phyloP scores from a whole-genome alignment of 2,329 filamentous ascomycete genomes.

The Microthyrium microscopicum region DNA sequence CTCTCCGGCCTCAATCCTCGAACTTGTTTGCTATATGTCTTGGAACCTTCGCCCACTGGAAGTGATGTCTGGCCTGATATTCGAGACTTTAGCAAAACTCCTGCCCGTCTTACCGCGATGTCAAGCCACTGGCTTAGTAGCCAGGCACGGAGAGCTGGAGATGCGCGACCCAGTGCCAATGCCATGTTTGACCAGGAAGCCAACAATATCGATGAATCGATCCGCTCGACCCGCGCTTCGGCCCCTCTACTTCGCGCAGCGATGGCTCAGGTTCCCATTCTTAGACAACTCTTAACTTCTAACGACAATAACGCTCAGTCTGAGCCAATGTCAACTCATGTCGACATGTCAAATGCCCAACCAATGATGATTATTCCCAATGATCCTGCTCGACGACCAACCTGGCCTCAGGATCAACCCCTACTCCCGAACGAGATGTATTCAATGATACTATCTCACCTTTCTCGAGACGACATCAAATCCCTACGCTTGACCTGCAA shows the following conservation, averaged over 20 bases:
- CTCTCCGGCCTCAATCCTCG: too few relatives aligned
- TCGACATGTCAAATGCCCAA: too few relatives aligned
- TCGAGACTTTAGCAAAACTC: conserved; percentile 14
- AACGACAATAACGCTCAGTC: too few relatives aligned
- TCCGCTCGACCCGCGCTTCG: neutral
- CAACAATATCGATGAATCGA: neutral
- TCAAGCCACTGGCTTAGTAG: neutral
- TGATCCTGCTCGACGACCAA: conserved; percentile 19
- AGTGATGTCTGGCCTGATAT: conserved; percentile 22
- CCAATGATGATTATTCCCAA: conserved; percentile 6
- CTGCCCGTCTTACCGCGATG: conserved; percentile 5
- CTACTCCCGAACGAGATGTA: conserved; percentile 46
- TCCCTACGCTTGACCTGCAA: conserved; percentile 43
- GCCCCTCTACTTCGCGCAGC: conserved; percentile 3
- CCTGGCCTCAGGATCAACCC: too few relatives aligned
- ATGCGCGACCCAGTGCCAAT: neutral
- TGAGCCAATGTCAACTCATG: too few relatives aligned
- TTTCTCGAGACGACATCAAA: conserved; percentile 42
- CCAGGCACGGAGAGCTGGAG: neutral
- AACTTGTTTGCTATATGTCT: conserved; percentile 6
- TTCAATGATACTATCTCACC: conserved; percentile 35
- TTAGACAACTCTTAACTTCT: conserved; percentile 7
- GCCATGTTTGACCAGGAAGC: neutral
- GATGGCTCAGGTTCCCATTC: too few relatives aligned
- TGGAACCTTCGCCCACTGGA: conserved; percentile 3